phyloP scores from a whole-genome alignment of 164 flowering plant genomes.

The Berberis vulgaris region DNA sequence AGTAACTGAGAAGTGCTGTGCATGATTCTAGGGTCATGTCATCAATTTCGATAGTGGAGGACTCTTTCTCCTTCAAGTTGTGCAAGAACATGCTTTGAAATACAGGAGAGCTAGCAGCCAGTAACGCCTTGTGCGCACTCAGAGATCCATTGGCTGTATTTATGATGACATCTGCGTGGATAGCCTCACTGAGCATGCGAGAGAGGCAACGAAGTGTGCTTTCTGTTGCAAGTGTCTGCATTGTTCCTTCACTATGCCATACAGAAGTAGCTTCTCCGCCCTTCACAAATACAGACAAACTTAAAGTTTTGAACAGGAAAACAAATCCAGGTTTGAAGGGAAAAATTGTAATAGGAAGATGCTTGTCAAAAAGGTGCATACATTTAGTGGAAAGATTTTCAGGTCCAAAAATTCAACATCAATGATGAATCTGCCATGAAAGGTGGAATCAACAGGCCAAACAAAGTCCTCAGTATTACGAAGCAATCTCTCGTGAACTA shows the following conservation, averaged over 20 bases:
- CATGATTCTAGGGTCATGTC: conserved; percentile 81
- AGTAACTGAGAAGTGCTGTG: conserved; percentile 56
- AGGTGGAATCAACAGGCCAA: conserved; percentile 68
- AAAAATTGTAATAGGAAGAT: background rate
- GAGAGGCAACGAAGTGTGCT: conserved; percentile 59
- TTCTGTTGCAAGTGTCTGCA: conserved; percentile 40
- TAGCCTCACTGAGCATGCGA: conserved; percentile 73
- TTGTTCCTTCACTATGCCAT: conserved; percentile 60
- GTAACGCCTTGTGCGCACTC: conserved; percentile 72
- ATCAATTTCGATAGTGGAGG: conserved; percentile 64
- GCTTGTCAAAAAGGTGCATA: conserved; percentile 15
- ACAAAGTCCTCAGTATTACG: conserved; percentile 70
- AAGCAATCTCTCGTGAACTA: conserved; percentile 79
- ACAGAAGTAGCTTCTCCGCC: conserved; percentile 61
- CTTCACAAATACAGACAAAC: conserved; percentile 16
- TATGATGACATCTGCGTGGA: conserved; percentile 81
- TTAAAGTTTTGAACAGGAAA: conserved; percentile 1
- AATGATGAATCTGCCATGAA: conserved; percentile 67
- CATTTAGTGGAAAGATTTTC: conserved; percentile 52
- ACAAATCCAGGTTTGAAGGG: background rate
- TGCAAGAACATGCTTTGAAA: conserved; percentile 81
- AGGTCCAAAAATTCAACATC: conserved; percentile 94
- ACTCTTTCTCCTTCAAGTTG: conserved; percentile 70
- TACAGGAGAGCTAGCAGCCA: conserved; percentile 80
- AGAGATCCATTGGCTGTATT: conserved; percentile 56